Evolutionary conservation across 1,139 yeast genomes (phyloP), one percentile per base, ranked within the genome.

Genomic region (Yamadazyma taylorii): DNA sequence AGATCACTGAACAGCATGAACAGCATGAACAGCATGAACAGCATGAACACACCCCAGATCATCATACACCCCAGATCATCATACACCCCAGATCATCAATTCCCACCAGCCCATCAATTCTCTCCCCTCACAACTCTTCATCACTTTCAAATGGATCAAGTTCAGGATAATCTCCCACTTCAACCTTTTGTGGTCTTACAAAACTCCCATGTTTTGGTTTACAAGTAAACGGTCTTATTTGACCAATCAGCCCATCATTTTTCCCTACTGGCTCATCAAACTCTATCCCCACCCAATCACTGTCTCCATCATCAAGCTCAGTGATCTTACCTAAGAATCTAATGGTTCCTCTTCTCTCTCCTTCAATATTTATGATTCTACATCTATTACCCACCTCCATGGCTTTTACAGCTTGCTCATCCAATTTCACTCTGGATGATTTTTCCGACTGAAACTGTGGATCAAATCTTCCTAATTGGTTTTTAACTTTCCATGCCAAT

Each of bases 381-480:
- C 77, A 70, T 36, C 77, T 51, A 47, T 47, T 47, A 40, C 69
- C 74, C 10, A 66, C 66, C 23, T 50, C 42, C 48, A 60, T 53
- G 17, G 30, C 27, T n/a, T 43, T 30, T 1, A 58, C 42, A 3
- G 48, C 43, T 16, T 39, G 45, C 22, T 42, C 44, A 35, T 60
- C 60, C 33, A 51, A 52, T 24, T 43, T 43, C 3, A 50, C 33
- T 14, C 42, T 39, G 30, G 46, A 35, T 13, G 45, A 32, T 41
- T 53, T 56, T 26, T 61, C 59, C 8, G 45, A 47, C n/a, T 58
- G 56, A 37, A 56, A 75, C 8, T 61, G 58, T 0, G 90, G 86
- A 46, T 83, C 77, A 54, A 83, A 89, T 35, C 92, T 66, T 0
- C 96, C 96, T 17, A 87, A 61, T 40, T 76, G 61, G 46, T 85